A percentile compares a stretch with the other conserved stretches of the same genome.
These are phyloP conservation scores for Colletotrichum echinochloae DNA, from an alignment of 2,329 filamentous ascomycete species.

Conservation along the genomic window DNA sequence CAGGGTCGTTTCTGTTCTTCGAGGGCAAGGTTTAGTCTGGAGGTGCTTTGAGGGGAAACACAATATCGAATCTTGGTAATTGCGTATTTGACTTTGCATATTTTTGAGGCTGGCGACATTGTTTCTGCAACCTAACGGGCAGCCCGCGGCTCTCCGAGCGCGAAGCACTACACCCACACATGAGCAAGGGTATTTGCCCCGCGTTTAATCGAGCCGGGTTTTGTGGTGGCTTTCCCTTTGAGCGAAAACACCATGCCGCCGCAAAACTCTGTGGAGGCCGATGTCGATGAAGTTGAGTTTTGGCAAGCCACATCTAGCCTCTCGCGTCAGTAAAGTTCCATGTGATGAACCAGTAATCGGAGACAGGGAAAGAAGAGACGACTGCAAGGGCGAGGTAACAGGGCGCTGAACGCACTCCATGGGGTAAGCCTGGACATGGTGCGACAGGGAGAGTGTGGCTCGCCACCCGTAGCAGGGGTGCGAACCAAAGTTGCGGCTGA, in stretches of 20 bases:
- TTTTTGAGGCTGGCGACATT: background rate
- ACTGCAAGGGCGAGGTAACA: background rate
- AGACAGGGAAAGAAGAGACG: slow-evolving; percentile 2
- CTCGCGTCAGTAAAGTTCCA: background rate
- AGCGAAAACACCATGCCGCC: slow-evolving; percentile 1
- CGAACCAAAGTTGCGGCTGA: slow-evolving; percentile 32
- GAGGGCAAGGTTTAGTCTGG: slow-evolving; percentile 13
- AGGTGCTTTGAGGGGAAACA: slow-evolving; percentile 4
- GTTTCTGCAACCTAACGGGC: slow-evolving; percentile 1
- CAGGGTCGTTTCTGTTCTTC: background rate
- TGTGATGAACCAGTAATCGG: slow-evolving; percentile 16
- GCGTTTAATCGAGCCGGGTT: slow-evolving; percentile 14
- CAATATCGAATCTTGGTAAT: background rate
- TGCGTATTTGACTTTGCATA: slow-evolving; percentile 11
- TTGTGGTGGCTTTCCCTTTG: background rate
- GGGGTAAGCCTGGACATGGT: background rate
- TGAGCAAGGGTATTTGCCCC: slow-evolving; percentile 16
- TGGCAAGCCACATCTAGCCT: slow-evolving; percentile 19
- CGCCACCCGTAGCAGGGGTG: slow-evolving; percentile 30
- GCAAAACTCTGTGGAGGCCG: slow-evolving; percentile 5
- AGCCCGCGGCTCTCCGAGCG: background rate
- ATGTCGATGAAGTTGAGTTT: slow-evolving; percentile 9
- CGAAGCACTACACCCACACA: slow-evolving; percentile 16
- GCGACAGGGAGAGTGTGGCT: slow-evolving; percentile 27
- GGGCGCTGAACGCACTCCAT: background rate